A percentile compares a stretch with the other conserved stretches of the same genome.
These are phyloP conservation scores for Cyberlindnera subsufficiens DNA, from an alignment of 805 yeast species.

Conservation along the genomic window DNA sequence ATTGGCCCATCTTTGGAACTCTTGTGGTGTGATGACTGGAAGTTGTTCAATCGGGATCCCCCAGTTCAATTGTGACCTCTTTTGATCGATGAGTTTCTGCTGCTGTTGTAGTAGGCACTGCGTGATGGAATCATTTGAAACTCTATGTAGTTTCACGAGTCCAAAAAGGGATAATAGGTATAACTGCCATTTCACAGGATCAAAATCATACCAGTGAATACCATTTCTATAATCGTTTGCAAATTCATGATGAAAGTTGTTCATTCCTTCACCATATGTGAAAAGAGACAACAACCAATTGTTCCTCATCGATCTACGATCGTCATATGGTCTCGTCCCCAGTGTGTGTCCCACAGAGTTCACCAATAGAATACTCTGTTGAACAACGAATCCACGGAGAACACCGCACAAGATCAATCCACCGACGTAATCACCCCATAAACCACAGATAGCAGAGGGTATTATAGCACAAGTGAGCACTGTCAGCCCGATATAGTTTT, in stretches of 20 bases:
- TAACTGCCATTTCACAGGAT: conserved; percentile 81
- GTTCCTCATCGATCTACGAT: conserved; percentile 67
- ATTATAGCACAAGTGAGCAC: conserved; percentile 46
- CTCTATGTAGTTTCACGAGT: conserved; percentile 51
- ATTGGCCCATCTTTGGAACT: conserved; percentile 33
- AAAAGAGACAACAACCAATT: conserved; percentile 55
- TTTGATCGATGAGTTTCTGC: conserved; percentile 72
- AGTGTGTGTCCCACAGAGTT: conserved; percentile 81
- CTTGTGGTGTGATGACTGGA: conserved; percentile 59
- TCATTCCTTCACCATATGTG: conserved; percentile 87
- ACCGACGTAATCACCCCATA: conserved; percentile 71
- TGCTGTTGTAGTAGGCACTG: conserved; percentile 74
- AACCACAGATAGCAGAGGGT: conserved; percentile 63
- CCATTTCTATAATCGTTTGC: conserved; percentile 86
- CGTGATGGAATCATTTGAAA: conserved; percentile 41
- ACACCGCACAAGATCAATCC: conserved; percentile 80
- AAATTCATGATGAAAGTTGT: conserved; percentile 93
- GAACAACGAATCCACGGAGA: conserved; percentile 62
- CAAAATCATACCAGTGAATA: conserved; percentile 65
- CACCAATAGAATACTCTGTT: conserved; percentile 71
- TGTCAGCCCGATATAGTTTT: conserved; percentile 43
- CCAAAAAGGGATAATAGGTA: conserved; percentile 42
- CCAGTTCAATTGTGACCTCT: conserved; percentile 81
- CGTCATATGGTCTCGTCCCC: conserved; percentile 71
- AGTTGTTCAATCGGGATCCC: conserved; percentile 87